A percentile compares a stretch with the other conserved stretches of the same genome.
Evolutionary conservation across 768 basidiomycete genomes (phyloP).

Genomic region (Lactarius hatsudake): DNA sequence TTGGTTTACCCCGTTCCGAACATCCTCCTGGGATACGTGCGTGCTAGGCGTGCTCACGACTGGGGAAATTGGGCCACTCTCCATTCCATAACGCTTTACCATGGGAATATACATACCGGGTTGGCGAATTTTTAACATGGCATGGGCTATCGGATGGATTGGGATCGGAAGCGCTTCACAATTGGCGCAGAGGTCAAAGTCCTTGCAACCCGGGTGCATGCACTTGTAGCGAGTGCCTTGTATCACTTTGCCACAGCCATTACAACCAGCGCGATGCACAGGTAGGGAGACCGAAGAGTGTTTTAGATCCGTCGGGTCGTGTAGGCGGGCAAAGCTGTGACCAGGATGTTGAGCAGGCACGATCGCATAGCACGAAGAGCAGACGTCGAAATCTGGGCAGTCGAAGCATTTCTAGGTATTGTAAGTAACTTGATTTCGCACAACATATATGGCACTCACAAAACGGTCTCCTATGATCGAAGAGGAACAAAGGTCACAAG

Average conservation of each 20-base stretch:
- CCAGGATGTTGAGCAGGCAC: slow-evolving; percentile 69
- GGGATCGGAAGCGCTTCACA: slow-evolving; percentile 82
- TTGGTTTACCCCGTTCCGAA: not conserved
- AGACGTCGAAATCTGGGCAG: slow-evolving; percentile 87
- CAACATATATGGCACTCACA: slow-evolving; percentile 44
- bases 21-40: not conserved
- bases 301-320: slow-evolving; percentile 51
- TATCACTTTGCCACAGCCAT: slow-evolving; percentile 57
- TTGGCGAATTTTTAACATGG: slow-evolving; percentile 69
- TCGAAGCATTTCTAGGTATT: slow-evolving; percentile 68
- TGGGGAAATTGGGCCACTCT: not conserved
- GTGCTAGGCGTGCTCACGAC: not conserved
- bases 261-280: slow-evolving; percentile 58
- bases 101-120: slow-evolving; percentile 46
- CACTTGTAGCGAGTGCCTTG: slow-evolving; percentile 78
- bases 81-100: slow-evolving; percentile 36
- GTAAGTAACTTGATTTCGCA: not conserved
- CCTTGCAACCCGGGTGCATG: slow-evolving; percentile 71
- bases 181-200: slow-evolving; percentile 75
- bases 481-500: slow-evolving; percentile 76
- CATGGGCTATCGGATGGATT: slow-evolving; percentile 68
- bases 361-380: slow-evolving; percentile 68
- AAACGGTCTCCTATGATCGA: slow-evolving; percentile 68
- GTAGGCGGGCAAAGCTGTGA: slow-evolving; percentile 70
- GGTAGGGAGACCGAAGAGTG: not conserved